Evolutionary conservation across 75 land plant genomes (phyloP).

Genomic region (Pinus taeda): DNA sequence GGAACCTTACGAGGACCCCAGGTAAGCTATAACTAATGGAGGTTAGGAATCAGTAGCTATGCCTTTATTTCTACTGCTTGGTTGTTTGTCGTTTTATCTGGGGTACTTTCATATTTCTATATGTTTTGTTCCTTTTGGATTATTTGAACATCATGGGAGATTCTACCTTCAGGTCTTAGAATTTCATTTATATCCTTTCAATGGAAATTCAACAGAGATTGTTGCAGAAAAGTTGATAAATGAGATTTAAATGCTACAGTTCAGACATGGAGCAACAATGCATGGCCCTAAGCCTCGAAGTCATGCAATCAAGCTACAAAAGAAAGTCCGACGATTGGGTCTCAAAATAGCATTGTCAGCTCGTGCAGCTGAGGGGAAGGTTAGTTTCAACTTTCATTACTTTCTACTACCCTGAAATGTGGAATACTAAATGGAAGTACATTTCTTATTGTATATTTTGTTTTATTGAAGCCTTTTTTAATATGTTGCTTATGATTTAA

Average conservation of each 20-base stretch:
- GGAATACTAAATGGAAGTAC: not conserved
- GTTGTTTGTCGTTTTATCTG: not conserved
- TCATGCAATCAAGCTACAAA: constrained; percentile 82
- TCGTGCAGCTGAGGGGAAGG: constrained; percentile 97
- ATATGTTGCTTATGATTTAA: constrained; percentile 6
- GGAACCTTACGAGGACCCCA: constrained; percentile 93
- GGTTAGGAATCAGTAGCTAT: not conserved
- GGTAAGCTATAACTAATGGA: constrained; percentile 30
- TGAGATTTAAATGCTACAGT: constrained; percentile 50
- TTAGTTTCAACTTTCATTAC: constrained; percentile 15
- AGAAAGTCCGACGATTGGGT: constrained; percentile 92
- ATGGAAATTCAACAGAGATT: not conserved
- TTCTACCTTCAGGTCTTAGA: constrained; percentile 3
- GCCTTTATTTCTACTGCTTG: not conserved
- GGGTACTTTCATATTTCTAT: not conserved
- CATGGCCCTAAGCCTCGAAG: constrained; percentile 97
- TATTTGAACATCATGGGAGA: not conserved
- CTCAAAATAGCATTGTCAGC: constrained; percentile 92
- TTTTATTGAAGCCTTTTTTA: not conserved
- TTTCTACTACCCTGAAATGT: not conserved
- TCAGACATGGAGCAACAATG: constrained; percentile 76
- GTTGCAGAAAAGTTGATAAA: constrained; percentile 9
- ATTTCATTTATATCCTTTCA: not conserved
- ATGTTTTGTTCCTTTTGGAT: not conserved
- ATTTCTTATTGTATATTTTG: not conserved